These are phyloP conservation scores for Colletotrichum brevisporum DNA, from an alignment of 2,329 filamentous ascomycete genomes.

Conservation along the genomic window DNA sequence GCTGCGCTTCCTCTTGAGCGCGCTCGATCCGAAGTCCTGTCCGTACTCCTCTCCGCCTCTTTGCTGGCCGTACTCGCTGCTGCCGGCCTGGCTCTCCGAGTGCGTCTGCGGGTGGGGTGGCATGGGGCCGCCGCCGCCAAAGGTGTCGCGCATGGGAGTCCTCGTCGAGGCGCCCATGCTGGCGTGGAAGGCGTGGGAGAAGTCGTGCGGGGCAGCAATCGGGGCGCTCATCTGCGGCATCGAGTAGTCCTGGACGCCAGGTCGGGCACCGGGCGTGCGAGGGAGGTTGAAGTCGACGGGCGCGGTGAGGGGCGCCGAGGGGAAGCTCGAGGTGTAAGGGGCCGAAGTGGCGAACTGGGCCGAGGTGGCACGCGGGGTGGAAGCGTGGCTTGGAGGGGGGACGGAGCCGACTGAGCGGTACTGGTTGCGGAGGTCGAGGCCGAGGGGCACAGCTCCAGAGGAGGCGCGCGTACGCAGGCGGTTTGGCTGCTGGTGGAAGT, in stretches of 20 bases:
- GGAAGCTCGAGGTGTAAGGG: conserved; percentile 65
- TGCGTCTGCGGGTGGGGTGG: conserved; percentile 37
- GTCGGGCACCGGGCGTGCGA: conserved; percentile 56
- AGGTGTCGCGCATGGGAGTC: conserved; percentile 62
- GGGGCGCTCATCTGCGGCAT: conserved; percentile 70
- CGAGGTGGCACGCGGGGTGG: conserved; percentile 48
- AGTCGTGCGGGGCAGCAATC: conserved; percentile 67
- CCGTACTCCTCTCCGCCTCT: conserved; percentile 47
- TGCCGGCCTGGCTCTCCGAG: conserved; percentile 37
- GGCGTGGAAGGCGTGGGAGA: conserved; percentile 63
- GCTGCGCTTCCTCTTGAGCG: conserved; percentile 56
- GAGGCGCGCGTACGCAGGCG: conserved; percentile 65
- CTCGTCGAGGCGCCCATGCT: conserved; percentile 53
- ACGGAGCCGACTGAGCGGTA: conserved; percentile 56
- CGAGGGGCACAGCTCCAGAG: conserved; percentile 61
- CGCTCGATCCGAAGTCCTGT: conserved; percentile 43
- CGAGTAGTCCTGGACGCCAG: conserved; percentile 61
- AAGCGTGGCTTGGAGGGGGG: conserved; percentile 48
- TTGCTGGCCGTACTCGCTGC: conserved; percentile 35
- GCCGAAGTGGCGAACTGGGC: conserved; percentile 29
- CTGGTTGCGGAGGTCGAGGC: conserved; percentile 61
- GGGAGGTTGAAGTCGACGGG: conserved; percentile 67
- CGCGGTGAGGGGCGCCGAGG: conserved; percentile 67
- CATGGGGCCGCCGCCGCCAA: conserved; percentile 52
- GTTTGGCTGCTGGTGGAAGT: conserved; percentile 59